Evolutionary conservation across 805 yeast genomes (phyloP).

Genomic region (Scheffersomyces lignosus): DNA sequence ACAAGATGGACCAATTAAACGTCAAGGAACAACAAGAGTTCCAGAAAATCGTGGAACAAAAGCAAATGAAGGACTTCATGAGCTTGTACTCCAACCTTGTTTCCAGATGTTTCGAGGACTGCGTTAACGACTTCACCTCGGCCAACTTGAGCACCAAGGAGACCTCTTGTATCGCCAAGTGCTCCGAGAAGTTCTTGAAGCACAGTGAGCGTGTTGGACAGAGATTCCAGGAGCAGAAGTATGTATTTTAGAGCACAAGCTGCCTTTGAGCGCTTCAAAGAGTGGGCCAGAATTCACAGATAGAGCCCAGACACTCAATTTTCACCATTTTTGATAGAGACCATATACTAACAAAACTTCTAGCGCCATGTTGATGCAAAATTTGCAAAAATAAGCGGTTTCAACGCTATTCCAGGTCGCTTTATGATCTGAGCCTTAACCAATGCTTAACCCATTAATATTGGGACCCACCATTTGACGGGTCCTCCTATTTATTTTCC

Average conservation of each 20-base stretch:
- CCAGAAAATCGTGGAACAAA: constrained; percentile 92
- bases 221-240: constrained; percentile 97
- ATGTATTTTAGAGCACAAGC: too few species aligned
- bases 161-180: constrained; percentile 79
- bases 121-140: constrained; percentile 98
- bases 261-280: too few species aligned
- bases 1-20: constrained; percentile 90
- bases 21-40: constrained; percentile 95
- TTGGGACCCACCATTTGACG: too few species aligned
- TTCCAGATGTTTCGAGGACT: constrained; percentile 95
- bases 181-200: constrained; percentile 96
- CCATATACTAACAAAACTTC: constrained; percentile 29
- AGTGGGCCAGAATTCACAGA: too few species aligned
- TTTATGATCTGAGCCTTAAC: too few species aligned
- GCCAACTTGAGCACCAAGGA: constrained; percentile 83
- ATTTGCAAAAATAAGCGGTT: constrained; percentile 35
- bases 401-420: constrained; percentile 1
- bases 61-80: constrained; percentile 99
- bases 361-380: constrained; percentile 69
- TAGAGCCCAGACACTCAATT: too few species aligned
- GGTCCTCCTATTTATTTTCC: not conserved
- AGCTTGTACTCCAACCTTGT: constrained; percentile 91
- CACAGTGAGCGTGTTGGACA: constrained; percentile 98
- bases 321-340: too few species aligned
- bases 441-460: too few species aligned